Evolutionary conservation across 331 rosid species (phyloP), one percentile per base, ranked within the genome.

Genomic region (Acacia concinna): DNA sequence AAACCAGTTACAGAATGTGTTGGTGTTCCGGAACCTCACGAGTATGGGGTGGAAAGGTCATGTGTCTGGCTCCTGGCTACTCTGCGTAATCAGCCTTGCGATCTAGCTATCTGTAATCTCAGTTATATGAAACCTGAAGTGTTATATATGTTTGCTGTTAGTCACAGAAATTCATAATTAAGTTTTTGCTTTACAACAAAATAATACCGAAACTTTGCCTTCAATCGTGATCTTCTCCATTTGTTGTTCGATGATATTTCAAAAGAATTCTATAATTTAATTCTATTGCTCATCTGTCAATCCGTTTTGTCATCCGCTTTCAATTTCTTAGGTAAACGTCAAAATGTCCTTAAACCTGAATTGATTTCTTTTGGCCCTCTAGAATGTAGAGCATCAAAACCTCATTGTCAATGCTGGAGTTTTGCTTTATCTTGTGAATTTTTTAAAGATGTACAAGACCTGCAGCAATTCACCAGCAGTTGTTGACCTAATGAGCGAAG

Each of bases 361-460:
- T 41, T 70, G 21, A 4, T 62, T 73, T 73, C 43, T 81, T 49
- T 38, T 38, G 67, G 30, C 40, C 6, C 28, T 31, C 41, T 25
- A 83, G 86, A 94, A 96, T 96, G 92, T 89, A 34, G 96, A 93
- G 86, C 83, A 90, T 83, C 98, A 93, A 68, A 90, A 90, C 51
- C 86, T 89, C 54, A 89, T 93, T 73, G 92, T 88, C 54, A 91
- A 89, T 82, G 79, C 83, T 57, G 97, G 97, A 74, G 98, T 90
- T 17, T 78, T 96, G 81, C 82, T 91, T 52, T 80, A 73, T 85
- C 98, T 96, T 1, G 87, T 91, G 17, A 86, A 79, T 72, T 83
- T 88, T 75, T 77, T 96, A 44, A 91, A 72, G 89, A 89, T 88
- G 77, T 85, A 86, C 77, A 85, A 77, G 72, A 80, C 63, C 30